phyloP scores from a whole-genome alignment of 2,329 filamentous ascomycete species.

The Trematosphaeria pertusa region DNA sequence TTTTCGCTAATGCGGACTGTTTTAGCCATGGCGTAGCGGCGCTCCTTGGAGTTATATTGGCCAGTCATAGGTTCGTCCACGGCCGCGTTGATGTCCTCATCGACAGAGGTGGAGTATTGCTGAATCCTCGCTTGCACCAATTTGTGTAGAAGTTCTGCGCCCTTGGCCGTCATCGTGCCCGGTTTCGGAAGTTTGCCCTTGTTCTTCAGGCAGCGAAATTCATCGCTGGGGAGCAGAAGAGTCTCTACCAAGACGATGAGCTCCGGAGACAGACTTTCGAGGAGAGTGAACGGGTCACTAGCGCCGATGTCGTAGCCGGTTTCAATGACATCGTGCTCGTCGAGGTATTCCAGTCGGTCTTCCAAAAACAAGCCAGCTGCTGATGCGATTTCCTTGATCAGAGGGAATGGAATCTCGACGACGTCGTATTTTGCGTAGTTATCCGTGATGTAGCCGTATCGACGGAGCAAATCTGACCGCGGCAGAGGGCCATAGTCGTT shows the following conservation, averaged over 20 bases:
- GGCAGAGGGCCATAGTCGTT: constrained; percentile 91
- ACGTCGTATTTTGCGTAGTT: constrained; percentile 83
- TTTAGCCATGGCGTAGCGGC: constrained; percentile 64
- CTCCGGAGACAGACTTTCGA: constrained; percentile 51
- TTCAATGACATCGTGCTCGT: constrained; percentile 70
- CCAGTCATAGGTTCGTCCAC: constrained; percentile 43
- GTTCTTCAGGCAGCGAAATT: constrained; percentile 50
- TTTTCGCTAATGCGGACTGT: constrained; percentile 77
- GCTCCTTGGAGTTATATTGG: constrained; percentile 22
- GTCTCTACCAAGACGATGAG: constrained; percentile 53
- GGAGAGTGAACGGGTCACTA: constrained; percentile 40
- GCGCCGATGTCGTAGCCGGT: constrained; percentile 70
- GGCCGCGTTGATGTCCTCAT: constrained; percentile 59
- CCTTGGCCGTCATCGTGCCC: constrained; percentile 47
- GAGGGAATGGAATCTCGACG: constrained; percentile 73
- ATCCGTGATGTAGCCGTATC: constrained; percentile 86
- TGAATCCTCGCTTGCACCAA: constrained; percentile 50
- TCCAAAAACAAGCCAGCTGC: constrained; percentile 21
- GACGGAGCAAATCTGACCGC: constrained; percentile 79
- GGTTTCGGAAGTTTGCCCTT: constrained; percentile 54
- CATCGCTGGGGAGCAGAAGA: constrained; percentile 50
- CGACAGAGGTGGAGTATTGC: constrained; percentile 63
- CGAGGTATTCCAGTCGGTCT: constrained; percentile 60
- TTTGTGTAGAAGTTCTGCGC: constrained; percentile 48
- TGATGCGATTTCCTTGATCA: constrained; percentile 52